Evolutionary conservation across 768 basidiomycete genomes (phyloP), one percentile per base, ranked within the genome.

Genomic region (Phylloporus sp.): DNA sequence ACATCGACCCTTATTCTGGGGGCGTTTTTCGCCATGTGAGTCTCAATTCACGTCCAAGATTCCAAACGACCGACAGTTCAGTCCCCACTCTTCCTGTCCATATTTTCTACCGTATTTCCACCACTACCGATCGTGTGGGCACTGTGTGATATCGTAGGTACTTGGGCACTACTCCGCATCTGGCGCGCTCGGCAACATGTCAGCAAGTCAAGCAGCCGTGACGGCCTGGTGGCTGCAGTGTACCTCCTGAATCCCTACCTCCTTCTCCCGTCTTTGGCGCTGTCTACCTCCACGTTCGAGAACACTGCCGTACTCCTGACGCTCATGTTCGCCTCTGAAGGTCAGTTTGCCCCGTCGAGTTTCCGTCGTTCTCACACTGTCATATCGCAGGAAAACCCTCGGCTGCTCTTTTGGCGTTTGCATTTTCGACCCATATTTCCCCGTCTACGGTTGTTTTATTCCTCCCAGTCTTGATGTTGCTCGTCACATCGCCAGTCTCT

Each of bases 221-320:
- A 85, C 52, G 64, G 69, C 13, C 63, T 89, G 40, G 71, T 94
- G 24, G 82, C 79, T 15, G 73, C 80, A 7, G 65, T 78, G 37
- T 94, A 86, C 66, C 78, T 96, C 17, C 65, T 95, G 40, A 96
- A 98, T 56, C 96, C 96, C 3, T 96, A 96, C 63, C 67, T 88
- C 8, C 64, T 95, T 46, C 71, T 92, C 2, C 81, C 93, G 0
- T 83, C 81, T 24, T 71, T 95, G 7, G 87, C 91, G 0, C 70
- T 82, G 10, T 94, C 94, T 0, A 90, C 90, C 0, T 86, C 90
- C 0, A 77, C 81, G 3, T 71, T 97, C 14, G 90, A 95, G 59
- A 95, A 90, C 61, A 72, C 82, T 2, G 64, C 90, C 6, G 69
- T 81, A 23, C 70, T 95, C 2, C 55, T 85, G 2, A 59, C 84